Evolutionary conservation across 805 yeast species (phyloP).

Genomic region (Saccharomyces eubayanus): DNA sequence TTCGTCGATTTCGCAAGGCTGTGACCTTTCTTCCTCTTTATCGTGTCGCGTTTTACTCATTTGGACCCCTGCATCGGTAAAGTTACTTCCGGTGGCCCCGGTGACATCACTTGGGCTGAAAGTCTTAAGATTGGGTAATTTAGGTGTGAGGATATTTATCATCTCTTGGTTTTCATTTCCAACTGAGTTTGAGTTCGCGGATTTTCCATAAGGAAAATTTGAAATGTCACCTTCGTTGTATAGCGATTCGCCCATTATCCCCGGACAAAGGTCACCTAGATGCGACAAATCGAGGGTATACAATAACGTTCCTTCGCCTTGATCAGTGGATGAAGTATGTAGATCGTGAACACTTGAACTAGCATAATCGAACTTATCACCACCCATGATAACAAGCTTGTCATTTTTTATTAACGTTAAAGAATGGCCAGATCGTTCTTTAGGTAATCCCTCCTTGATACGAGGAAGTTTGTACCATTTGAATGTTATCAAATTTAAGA

Average conservation of each 20-base stretch:
- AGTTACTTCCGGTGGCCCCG: not conserved
- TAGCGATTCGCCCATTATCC: slow-evolving; percentile 13
- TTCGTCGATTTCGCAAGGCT: not conserved
- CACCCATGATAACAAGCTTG: slow-evolving; percentile 81
- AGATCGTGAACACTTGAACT: slow-evolving; percentile 39
- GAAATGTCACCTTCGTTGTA: not conserved
- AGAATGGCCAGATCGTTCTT: slow-evolving; percentile 87
- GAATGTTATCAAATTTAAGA: slow-evolving; percentile 62
- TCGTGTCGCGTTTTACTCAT: not conserved
- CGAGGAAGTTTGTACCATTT: slow-evolving; percentile 62
- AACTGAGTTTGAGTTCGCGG: not conserved
- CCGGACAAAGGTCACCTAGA: slow-evolving; percentile 32
- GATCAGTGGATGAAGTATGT: slow-evolving; percentile 45
- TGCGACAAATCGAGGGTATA: slow-evolving; percentile 51
- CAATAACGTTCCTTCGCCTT: slow-evolving; percentile 52
- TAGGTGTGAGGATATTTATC: not conserved
- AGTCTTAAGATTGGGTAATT: not conserved
- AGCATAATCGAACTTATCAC: slow-evolving; percentile 70
- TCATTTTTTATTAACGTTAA: slow-evolving; percentile 61
- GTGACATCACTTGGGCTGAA: not conserved
- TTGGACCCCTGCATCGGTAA: not conserved
- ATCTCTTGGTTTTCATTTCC: not conserved
- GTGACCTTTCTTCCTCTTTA: not conserved
- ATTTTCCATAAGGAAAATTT: not conserved
- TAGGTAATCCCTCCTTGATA: slow-evolving; percentile 44